Conservation (phyloP, 2,329 filamentous ascomycete genomes). For the Rutstroemia sp. region DNA sequence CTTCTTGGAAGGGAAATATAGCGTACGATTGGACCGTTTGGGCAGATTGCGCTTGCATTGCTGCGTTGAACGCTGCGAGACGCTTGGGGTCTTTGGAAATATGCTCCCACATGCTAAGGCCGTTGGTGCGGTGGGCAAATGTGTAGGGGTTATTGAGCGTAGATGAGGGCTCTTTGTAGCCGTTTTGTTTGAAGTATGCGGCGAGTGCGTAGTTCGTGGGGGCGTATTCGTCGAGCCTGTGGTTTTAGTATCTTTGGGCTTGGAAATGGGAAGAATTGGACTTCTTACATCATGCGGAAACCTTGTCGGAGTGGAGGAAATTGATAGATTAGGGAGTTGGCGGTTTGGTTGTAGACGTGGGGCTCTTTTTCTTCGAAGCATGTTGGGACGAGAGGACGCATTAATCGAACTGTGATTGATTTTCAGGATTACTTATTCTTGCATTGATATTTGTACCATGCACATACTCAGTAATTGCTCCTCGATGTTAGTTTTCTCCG, state of each 20-base stretch:
- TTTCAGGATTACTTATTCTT: no score
- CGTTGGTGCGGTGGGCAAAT: slow-evolving; percentile 21
- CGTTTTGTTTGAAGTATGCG: slow-evolving; percentile 20
- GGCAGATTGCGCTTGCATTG: slow-evolving; percentile 19
- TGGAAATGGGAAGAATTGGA: no score
- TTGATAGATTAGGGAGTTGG: not conserved
- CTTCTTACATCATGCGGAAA: slow-evolving; percentile 11
- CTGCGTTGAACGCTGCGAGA: slow-evolving; percentile 24
- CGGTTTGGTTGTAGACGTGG: not conserved
- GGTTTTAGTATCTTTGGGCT: not conserved
- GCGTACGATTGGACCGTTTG: slow-evolving; percentile 8
- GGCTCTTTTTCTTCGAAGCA: no score
- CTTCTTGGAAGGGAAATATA: slow-evolving; percentile 22
- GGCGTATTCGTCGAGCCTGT: slow-evolving; percentile 20
- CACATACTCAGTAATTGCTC: slow-evolving; percentile 10
- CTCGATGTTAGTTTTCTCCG: slow-evolving; percentile 19
- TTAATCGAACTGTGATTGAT: not conserved
- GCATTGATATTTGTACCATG: no score
- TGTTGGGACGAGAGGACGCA: not conserved
- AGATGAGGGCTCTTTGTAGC: slow-evolving; percentile 17
- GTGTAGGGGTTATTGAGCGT: slow-evolving; percentile 23
- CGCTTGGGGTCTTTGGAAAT: slow-evolving; percentile 21
- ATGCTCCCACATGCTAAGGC: slow-evolving; percentile 23
- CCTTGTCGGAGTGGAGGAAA: not conserved
- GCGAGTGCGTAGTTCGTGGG: slow-evolving; percentile 13